These are phyloP conservation scores for Magnusiomyces suaveolens DNA, from an alignment of 1,139 yeast genomes.

Conservation along the genomic window DNA sequence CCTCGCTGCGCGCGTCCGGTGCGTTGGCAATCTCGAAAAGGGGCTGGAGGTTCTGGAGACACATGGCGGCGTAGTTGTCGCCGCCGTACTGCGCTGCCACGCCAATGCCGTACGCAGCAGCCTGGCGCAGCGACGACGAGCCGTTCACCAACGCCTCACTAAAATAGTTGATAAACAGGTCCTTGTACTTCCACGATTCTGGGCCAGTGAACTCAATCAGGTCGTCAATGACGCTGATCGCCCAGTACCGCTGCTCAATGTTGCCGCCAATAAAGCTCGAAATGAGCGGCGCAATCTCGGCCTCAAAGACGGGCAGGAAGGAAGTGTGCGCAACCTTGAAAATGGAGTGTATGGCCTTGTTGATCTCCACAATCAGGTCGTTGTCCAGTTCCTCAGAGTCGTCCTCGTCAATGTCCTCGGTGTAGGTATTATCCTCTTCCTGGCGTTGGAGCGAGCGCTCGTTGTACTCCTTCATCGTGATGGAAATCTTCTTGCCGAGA, in stretches of 20 bases:
- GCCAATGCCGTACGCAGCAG: constrained; percentile 78
- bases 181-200: constrained; percentile 53
- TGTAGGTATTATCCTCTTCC: constrained; percentile 51
- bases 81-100: constrained; percentile 78
- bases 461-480: constrained; percentile 57
- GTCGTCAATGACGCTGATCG: constrained; percentile 75
- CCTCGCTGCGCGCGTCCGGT: constrained; percentile 80
- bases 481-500: constrained; percentile 53
- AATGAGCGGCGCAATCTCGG: constrained; percentile 28
- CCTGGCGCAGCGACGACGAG: constrained; percentile 75
- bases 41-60: constrained; percentile 60
- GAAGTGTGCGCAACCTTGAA: constrained; percentile 53
- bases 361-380: constrained; percentile 76
- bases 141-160: constrained; percentile 51
- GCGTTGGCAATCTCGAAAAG: constrained; percentile 63
- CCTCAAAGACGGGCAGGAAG: constrained; percentile 59
- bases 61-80: constrained; percentile 49
- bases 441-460: constrained; percentile 59
- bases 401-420: constrained; percentile 59
- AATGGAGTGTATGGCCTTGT: constrained; percentile 63
- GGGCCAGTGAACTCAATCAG: constrained; percentile 71
- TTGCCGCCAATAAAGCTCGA: constrained; percentile 39
- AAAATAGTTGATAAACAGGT: constrained; percentile 51
- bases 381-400: constrained; percentile 87
- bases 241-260: constrained; percentile 62